These are phyloP conservation scores for Cryptococcus neoformans DNA, from an alignment of 1,284 basidiomycete genomes.

Conservation along the genomic window DNA sequence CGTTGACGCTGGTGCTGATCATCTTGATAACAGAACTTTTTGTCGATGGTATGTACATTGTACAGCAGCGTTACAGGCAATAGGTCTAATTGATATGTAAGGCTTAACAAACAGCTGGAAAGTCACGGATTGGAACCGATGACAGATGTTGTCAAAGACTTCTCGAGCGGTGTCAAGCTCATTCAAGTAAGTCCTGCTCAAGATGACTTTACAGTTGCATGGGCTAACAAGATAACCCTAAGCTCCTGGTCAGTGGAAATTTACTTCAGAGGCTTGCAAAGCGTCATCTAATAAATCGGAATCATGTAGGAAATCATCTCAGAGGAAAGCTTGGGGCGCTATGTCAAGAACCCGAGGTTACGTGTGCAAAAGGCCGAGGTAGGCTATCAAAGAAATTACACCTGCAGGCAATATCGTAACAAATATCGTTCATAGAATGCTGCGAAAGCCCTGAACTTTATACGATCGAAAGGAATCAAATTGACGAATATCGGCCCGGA, in stretches of 20 bases:
- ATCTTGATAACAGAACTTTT: slow-evolving; percentile 32
- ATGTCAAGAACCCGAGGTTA: slow-evolving; percentile 85
- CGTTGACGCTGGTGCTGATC: not conserved
- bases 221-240: not conserved
- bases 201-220: not conserved
- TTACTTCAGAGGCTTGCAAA: not conserved
- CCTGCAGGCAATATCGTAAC: not conserved
- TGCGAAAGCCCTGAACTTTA: slow-evolving; percentile 93
- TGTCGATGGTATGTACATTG: slow-evolving; percentile 39
- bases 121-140: slow-evolving; percentile 81
- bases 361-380: slow-evolving; percentile 91
- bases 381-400: not conserved
- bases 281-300: no score
- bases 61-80: not conserved
- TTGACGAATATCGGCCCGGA: slow-evolving; percentile 76
- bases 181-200: slow-evolving; percentile 58
- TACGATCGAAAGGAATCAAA: slow-evolving; percentile 89
- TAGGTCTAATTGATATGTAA: slow-evolving; percentile 18
- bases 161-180: slow-evolving; percentile 90
- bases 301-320: slow-evolving; percentile 84
- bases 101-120: slow-evolving; percentile 96
- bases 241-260: slow-evolving; percentile 19
- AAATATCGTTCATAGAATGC: slow-evolving; percentile 60
- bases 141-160: slow-evolving; percentile 81
- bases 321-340: slow-evolving; percentile 83